A percentile compares a stretch with the other conserved stretches of the same genome.
Conservation (phyloP, 148 eudicot genomes). For the Arctostaphylos glauca region DNA sequence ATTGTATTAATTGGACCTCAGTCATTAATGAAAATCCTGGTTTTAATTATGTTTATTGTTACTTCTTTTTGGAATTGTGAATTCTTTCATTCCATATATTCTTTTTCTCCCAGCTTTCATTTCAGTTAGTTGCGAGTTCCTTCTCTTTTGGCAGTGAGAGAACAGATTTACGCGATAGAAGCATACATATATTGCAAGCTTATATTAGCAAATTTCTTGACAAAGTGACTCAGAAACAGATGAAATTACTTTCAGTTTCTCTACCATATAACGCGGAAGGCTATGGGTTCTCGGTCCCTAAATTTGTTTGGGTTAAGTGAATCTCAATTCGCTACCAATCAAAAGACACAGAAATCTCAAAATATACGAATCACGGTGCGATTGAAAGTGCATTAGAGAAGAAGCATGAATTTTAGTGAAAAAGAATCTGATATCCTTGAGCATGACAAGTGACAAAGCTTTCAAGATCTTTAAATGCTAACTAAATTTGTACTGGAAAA, state of each 20-base stretch:
- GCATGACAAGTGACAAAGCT: background rate
- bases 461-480: background rate
- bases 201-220: no score
- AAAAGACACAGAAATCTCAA: no score
- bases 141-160: background rate
- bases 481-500: background rate
- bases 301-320: no score
- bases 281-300: no score
- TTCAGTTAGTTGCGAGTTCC: background rate
- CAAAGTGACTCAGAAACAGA: no score
- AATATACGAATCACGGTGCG: background rate
- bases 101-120: background rate
- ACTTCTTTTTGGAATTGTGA: background rate
- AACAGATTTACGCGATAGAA: background rate
- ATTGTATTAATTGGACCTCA: conserved; percentile 15
- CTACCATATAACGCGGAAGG: background rate
- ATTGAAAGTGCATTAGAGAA: background rate
- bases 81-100: background rate
- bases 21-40: background rate
- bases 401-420: no score
- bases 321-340: no score
- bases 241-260: no score
- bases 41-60: background rate
- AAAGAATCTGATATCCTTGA: no score
- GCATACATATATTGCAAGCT: background rate